Evolutionary conservation across 2,329 filamentous ascomycete species (phyloP), one percentile per base, ranked within the genome.

Genomic region (Piedraia hortae): DNA sequence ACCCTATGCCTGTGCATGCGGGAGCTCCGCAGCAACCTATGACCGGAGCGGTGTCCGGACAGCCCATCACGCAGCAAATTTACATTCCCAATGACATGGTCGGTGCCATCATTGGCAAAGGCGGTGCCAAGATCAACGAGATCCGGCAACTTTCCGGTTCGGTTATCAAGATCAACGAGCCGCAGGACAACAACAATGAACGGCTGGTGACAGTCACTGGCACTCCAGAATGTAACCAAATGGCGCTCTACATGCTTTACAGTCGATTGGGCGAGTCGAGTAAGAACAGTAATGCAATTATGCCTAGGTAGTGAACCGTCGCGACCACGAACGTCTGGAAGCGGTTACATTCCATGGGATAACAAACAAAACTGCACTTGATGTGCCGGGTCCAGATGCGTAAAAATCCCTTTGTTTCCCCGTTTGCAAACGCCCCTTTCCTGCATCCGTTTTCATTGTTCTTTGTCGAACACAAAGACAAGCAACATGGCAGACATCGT

Each of bases 81-180:
- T 97, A 73, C 51, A 97, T 97, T 37, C 85, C 85, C 26, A 97
- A 97, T 43, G 85, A 97, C 41, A 93, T 97, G 85, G 85, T 97
- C 24, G 85, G 85, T 31, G 85, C 85, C 25, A 97, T 97, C 38
- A 97, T 97, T 37, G 85, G 85, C 40, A 97, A 97, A 53, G 85
- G 85, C 29, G 85, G 85, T 32, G 74, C 78, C 25, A 97, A 97
- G 62, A 97, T 97, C 58, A 97, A 97, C 43, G 85, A 97, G 50
- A 97, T 97, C 33, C 68, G 85, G 35, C 78, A 91, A 46, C 66
- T 97, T 37, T 88, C 74, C 45, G 85, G 82, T 35, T 93, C 82
- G 50, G 80, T 97, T 20, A 93, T 97, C 48, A 97, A 97, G 57
- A 97, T 97, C 57, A 93, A 97, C 44, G 85, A 97, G 46, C 85